phyloP scores from a whole-genome alignment of 805 yeast species.

The Yamadazyma sp. region DNA sequence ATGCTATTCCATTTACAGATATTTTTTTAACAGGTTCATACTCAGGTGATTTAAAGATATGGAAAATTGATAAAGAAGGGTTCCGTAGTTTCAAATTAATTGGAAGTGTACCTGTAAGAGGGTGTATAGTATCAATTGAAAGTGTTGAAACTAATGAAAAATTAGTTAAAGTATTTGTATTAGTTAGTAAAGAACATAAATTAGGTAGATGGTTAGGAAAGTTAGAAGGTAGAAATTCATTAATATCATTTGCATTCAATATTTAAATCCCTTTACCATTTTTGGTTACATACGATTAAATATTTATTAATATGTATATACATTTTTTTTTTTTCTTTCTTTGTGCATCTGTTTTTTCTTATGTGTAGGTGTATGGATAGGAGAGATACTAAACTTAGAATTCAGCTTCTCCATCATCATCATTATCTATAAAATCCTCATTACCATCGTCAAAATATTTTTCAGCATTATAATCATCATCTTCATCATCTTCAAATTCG shows the following conservation, averaged over 20 bases:
- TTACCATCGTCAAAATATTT: conserved; percentile 74
- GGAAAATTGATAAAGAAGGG: conserved; percentile 65
- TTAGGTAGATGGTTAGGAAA: conserved; percentile 81
- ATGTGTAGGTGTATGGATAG: too few species aligned
- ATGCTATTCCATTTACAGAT: conserved; percentile 83
- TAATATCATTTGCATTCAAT: conserved; percentile 38
- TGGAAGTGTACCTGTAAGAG: conserved; percentile 62
- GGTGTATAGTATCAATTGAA: conserved; percentile 66
- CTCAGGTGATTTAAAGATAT: conserved; percentile 72
- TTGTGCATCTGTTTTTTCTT: too few species aligned
- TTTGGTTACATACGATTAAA: background rate
- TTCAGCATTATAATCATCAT: conserved; percentile 78
- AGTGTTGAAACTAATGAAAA: conserved; percentile 51
- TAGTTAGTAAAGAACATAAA: conserved; percentile 80
- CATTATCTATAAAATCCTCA: conserved; percentile 54
- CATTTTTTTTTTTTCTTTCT: too few species aligned
- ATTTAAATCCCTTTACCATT: conserved; percentile 14
- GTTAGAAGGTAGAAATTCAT: conserved; percentile 66
- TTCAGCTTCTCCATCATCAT: conserved; percentile 61
- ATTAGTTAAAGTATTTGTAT: conserved; percentile 52
- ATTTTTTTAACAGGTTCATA: conserved; percentile 86
- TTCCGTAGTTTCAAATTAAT: conserved; percentile 57
- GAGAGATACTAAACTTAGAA: too few species aligned
- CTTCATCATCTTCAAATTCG: conserved; percentile 70
- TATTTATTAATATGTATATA: too few species aligned